phyloP scores from a whole-genome alignment of 2,329 filamentous ascomycete genomes.

The Sarocladium brachiariae region DNA sequence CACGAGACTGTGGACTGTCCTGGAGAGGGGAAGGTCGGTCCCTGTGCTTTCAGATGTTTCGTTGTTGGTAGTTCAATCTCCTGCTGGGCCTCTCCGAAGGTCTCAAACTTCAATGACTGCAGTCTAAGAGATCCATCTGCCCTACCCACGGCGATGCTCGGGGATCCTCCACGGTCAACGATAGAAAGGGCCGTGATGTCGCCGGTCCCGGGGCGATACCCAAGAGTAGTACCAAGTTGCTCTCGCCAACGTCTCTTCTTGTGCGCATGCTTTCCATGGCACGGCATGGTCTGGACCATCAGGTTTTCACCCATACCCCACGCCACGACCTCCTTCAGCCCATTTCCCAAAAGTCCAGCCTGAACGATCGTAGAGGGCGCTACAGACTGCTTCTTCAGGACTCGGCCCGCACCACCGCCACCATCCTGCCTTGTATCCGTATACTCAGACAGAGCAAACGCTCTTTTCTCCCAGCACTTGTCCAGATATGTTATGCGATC shows the following conservation, averaged over 20 bases:
- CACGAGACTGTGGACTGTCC: conserved; percentile 25
- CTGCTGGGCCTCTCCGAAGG: neutral
- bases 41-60: neutral
- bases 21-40: conserved; percentile 16
- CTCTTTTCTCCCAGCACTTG: conserved; percentile 45
- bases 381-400: conserved; percentile 24
- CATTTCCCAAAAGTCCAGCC: conserved; percentile 29
- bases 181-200: conserved; percentile 43
- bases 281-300: conserved; percentile 32
- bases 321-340: conserved; percentile 37
- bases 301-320: conserved; percentile 48
- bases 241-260: conserved; percentile 26
- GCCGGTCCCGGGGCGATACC: conserved; percentile 37
- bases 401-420: conserved; percentile 9
- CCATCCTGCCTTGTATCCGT: conserved; percentile 16
- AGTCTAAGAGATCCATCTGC: conserved; percentile 43
- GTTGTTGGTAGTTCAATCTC: neutral
- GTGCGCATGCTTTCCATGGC: conserved; percentile 13
- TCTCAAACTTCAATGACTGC: conserved; percentile 23
- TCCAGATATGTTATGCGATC: conserved; percentile 42
- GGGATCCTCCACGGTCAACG: conserved; percentile 22
- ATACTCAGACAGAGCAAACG: conserved; percentile 29
- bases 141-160: conserved; percentile 38
- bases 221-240: conserved; percentile 30
- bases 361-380: conserved; percentile 42